Evolutionary conservation across 352 stramenopile genomes (phyloP), one percentile per base, ranked within the genome.

Genomic region (Phytophthora aleatoria): DNA sequence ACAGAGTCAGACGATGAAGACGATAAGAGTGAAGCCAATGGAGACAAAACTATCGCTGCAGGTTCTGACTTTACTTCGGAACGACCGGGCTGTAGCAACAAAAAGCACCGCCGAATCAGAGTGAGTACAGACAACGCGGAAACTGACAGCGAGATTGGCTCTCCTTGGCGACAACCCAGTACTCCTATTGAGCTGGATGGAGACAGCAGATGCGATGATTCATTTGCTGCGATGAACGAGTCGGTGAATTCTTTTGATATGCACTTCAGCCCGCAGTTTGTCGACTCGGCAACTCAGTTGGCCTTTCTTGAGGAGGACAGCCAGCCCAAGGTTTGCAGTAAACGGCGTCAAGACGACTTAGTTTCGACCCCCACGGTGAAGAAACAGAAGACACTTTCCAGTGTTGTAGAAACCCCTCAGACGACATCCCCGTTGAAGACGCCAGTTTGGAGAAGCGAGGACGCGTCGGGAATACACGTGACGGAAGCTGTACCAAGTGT

Each of bases 201-300:
- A 26, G 42, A 41, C 15, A 64, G 11, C n/a, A 61, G 55, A 33
- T 50, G 36, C 20, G 60, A 74, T 5, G 52, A 72, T 12, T 66
- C 61, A 3, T 73, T 84, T 35, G 35, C 16, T 30, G 61, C 68
- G 48, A 76, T 71, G 70, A 77, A 61, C 50, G 64, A 75, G 38
- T 73, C 69, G 15, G 8, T 60, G 26, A 35, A 51, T 48, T 61
- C 61, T 39, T 59, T 69, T 20, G 69, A 82, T 9, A 79, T 82
- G 69, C 79, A 88, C 42, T 88, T 80, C 54, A 90, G 81, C 57
- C 81, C 81, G 13, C 74, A 83, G 35, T 79, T 76, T 67, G 68
- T 75, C 27, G 77, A 83, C 36, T 53, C 57, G 24, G 71, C 63
- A 15, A 71, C 74, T 24, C 71, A 83, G 11, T 24, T 67, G 26